A percentile compares a stretch with the other conserved stretches of the same genome.
Evolutionary conservation across 139 green algal genomes (phyloP).

Genomic region (Micractinium conductrix): DNA sequence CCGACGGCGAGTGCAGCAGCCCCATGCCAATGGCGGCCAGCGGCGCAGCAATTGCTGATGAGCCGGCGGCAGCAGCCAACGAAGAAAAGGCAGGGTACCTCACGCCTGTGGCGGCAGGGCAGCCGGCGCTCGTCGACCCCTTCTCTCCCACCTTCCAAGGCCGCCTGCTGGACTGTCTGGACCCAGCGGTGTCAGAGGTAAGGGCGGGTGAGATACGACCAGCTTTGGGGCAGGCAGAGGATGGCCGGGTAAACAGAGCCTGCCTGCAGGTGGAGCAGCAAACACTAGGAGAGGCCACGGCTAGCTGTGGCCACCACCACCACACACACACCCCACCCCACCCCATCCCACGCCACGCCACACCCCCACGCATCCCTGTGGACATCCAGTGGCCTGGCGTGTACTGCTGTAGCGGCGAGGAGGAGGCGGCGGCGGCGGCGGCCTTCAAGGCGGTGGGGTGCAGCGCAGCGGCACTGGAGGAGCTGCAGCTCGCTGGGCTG

Average conservation of each 20-base stretch:
- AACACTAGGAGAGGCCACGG: too few species aligned
- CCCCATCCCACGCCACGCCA: too few species aligned
- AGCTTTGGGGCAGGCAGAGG: too few species aligned
- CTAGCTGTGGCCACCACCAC: too few species aligned
- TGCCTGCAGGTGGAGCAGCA: too few species aligned
- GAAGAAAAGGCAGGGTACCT: not conserved
- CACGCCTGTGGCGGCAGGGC: not conserved
- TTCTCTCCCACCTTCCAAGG: conserved; percentile 42
- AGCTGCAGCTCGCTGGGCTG: conserved; percentile 31
- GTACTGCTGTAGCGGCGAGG: conserved; percentile 3
- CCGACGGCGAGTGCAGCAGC: not conserved
- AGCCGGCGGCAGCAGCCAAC: not conserved
- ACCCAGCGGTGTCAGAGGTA: conserved; percentile 40
- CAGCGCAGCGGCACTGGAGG: conserved; percentile 1
- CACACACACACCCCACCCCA: too few species aligned
- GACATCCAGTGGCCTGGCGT: conserved; percentile 54
- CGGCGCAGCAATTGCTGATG: not conserved
- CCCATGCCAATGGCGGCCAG: too few species aligned
- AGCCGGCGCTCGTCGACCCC: conserved; percentile 28
- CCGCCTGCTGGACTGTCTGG: conserved; percentile 38
- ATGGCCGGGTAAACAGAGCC: too few species aligned
- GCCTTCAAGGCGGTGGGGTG: conserved; percentile 8
- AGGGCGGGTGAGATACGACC: too few species aligned
- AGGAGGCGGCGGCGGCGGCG: conserved; percentile 1
- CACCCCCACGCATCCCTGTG: too few species aligned